Evolutionary conservation across 768 basidiomycete genomes (phyloP).

Genomic region (Suillus sp.): DNA sequence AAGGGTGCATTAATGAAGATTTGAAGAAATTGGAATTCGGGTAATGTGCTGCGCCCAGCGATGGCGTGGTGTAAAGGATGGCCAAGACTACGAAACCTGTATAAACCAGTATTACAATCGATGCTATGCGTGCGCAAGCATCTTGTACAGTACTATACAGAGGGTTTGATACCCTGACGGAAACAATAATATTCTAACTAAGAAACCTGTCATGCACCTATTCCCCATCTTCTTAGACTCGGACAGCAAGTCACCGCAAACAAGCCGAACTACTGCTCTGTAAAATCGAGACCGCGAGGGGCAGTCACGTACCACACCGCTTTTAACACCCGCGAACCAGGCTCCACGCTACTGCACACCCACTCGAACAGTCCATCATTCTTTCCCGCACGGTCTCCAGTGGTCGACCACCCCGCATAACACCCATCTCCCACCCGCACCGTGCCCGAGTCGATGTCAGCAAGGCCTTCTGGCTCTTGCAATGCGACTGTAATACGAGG

Average conservation of each 20-base stretch:
- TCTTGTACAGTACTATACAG: background rate
- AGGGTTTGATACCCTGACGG: background rate
- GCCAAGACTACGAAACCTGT: background rate
- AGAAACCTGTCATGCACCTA: background rate
- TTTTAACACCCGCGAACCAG: constrained; percentile 29
- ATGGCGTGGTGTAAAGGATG: constrained; percentile 45
- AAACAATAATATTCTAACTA: background rate
- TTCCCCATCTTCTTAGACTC: background rate
- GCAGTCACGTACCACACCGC: constrained; percentile 32
- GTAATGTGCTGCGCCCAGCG: constrained; percentile 51
- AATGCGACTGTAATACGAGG: constrained; percentile 30
- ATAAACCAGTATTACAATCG: background rate
- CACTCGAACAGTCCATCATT: constrained; percentile 32
- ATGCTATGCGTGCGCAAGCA: background rate
- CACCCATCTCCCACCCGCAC: constrained; percentile 17
- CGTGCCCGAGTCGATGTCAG: constrained; percentile 21
- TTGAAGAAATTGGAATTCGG: constrained; percentile 60
- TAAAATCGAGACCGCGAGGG: constrained; percentile 22
- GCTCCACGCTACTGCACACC: constrained; percentile 26
- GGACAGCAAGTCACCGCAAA: background rate
- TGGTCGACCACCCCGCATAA: constrained; percentile 25
- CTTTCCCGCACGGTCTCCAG: constrained; percentile 21
- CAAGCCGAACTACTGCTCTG: constrained; percentile 15
- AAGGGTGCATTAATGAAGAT: constrained; percentile 63
- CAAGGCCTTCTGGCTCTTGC: constrained; percentile 29